These are phyloP conservation scores for Umbelopsis vinacea DNA, from an alignment of 192 early-diverging fungal species.

Conservation along the genomic window DNA sequence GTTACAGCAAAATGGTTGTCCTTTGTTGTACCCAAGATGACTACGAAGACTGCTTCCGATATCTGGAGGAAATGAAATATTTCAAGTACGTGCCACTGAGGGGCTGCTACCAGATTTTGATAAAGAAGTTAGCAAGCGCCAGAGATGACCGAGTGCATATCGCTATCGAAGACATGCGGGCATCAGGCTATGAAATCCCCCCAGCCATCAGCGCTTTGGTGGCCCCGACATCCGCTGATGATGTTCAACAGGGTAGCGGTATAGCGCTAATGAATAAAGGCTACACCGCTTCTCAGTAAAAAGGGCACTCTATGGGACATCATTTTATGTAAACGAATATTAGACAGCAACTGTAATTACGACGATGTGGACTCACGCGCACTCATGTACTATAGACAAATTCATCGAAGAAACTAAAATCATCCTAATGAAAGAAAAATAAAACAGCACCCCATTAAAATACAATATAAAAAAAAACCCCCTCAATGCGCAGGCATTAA, in stretches of 20 bases:
- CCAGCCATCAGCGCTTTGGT: not conserved
- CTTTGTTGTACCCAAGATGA: conserved; percentile 56
- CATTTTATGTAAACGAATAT: too few species aligned
- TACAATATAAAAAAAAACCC: not conserved
- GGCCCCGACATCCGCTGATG: not conserved
- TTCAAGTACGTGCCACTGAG: conserved; percentile 57
- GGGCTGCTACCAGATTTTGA: conserved; percentile 56
- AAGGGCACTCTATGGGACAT: not conserved
- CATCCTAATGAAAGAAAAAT: not conserved
- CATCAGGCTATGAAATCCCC: conserved; percentile 47
- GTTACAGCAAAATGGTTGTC: conserved; percentile 62
- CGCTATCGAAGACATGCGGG: conserved; percentile 68
- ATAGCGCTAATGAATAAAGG: not conserved
- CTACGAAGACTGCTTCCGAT: conserved; percentile 76
- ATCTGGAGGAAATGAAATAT: conserved; percentile 72
- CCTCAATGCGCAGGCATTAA: not conserved
- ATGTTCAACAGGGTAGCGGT: not conserved
- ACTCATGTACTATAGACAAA: not conserved
- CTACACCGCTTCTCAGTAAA: not conserved
- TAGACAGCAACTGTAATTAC: too few species aligned
- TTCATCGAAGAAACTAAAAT: too few species aligned
- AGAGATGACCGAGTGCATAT: conserved; percentile 61
- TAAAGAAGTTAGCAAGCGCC: conserved; percentile 58
- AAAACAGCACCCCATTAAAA: not conserved
- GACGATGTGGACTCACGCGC: too few species aligned